Evolutionary conservation across 2,329 filamentous ascomycete genomes (phyloP).

Genomic region (Colletotrichum tropicicola): DNA sequence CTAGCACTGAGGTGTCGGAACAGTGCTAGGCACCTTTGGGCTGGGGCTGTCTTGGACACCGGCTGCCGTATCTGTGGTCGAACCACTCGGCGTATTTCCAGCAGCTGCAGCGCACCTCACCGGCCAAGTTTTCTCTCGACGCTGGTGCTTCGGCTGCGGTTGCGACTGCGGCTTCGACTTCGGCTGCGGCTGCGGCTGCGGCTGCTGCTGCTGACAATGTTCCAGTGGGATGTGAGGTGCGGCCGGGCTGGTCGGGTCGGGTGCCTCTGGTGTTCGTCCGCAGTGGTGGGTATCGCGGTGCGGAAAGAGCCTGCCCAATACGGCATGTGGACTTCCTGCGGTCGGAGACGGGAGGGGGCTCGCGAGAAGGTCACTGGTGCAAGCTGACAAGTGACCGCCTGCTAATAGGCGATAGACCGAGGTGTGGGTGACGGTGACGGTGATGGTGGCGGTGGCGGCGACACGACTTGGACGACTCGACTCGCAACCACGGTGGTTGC

Average conservation of each 20-base stretch:
- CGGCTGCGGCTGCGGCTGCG: too few relatives aligned
- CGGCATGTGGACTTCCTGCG: background rate
- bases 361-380: background rate
- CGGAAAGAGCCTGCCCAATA: slow-evolving; percentile 6
- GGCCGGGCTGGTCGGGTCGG: too few relatives aligned
- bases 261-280: background rate
- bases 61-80: background rate
- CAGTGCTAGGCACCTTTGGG: slow-evolving; percentile 19
- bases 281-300: background rate
- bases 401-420: slow-evolving; percentile 9
- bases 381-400: background rate
- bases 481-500: too few relatives aligned
- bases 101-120: background rate
- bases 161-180: too few relatives aligned
- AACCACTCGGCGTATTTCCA: slow-evolving; percentile 24
- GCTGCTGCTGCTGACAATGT: too few relatives aligned
- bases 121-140: background rate
- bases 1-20: slow-evolving; percentile 12
- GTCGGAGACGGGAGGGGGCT: slow-evolving; percentile 1
- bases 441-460: too few relatives aligned
- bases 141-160: too few relatives aligned
- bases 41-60: background rate
- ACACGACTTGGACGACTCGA: too few relatives aligned
- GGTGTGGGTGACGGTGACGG: slow-evolving; percentile 7
- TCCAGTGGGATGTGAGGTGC: too few relatives aligned